phyloP scores from a whole-genome alignment of 805 yeast species.

The Candida golubevii region DNA sequence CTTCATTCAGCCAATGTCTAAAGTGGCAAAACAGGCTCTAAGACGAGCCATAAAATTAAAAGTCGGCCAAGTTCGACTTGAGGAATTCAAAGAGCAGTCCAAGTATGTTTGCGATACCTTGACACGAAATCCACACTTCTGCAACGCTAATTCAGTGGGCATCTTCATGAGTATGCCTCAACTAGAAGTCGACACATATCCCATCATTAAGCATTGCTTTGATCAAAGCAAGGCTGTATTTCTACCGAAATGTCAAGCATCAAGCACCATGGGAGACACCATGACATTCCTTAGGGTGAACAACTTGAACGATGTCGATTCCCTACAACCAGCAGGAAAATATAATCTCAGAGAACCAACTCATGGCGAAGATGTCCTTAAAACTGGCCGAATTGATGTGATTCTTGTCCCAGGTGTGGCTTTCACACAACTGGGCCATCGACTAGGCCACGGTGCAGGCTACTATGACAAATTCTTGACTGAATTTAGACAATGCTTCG shows the following conservation, averaged over 20 bases:
- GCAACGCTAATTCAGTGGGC: slow-evolving; percentile 48
- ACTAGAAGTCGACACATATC: slow-evolving; percentile 62
- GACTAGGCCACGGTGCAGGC: slow-evolving; percentile 94
- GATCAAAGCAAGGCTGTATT: slow-evolving; percentile 47
- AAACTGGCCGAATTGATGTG: slow-evolving; percentile 50
- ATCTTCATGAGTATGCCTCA: slow-evolving; percentile 74
- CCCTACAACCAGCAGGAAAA: slow-evolving; percentile 61
- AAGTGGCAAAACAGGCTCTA: slow-evolving; percentile 22
- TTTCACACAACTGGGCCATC: slow-evolving; percentile 46
- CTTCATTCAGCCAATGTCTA: slow-evolving; percentile 1
- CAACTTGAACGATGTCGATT: slow-evolving; percentile 36
- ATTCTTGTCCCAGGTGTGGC: slow-evolving; percentile 85
- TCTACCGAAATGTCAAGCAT: slow-evolving; percentile 50
- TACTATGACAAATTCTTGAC: slow-evolving; percentile 67
- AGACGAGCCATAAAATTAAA: slow-evolving; percentile 23
- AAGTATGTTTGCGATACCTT: slow-evolving; percentile 18
- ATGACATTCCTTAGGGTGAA: slow-evolving; percentile 55
- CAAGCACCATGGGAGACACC: slow-evolving; percentile 30
- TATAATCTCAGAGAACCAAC: slow-evolving; percentile 68
- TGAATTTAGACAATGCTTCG: slow-evolving; percentile 12
- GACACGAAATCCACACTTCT: slow-evolving; percentile 32
- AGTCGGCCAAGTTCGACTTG: slow-evolving; percentile 16
- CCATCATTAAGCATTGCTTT: slow-evolving; percentile 51
- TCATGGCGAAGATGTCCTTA: slow-evolving; percentile 26
- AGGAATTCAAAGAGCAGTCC: slow-evolving; percentile 25